Base-by-base conservation (phyloP, 768 basidiomycete species). In the Lactarius pseudohatsudake region DNA sequence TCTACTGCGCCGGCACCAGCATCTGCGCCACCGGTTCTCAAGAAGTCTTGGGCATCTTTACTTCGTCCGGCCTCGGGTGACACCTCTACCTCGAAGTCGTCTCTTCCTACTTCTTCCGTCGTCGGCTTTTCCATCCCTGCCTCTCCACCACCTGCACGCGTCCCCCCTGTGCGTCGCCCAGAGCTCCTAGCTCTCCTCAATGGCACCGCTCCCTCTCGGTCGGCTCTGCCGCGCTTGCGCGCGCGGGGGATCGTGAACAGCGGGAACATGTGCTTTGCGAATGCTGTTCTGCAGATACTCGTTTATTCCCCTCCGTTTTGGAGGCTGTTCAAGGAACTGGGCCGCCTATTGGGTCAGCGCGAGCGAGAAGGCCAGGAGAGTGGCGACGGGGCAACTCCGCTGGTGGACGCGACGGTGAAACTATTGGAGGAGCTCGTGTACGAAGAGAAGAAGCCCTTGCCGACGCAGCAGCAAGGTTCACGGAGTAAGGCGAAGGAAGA, bases 241-340 rank as follows among this genome's bases (percentile, higher is more conserved):
- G 86, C 92, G 0, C 82, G 96, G 16, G 96, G 96, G 5, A 78
- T 99, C 58, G 82, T 98, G 71, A 99, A 99, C 76, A 90, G 86
- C 2, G 96, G 96, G 0, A 99, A 99, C 77, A 89, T 98, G 88
- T 99, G 96, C 75, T 99, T 98, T 74, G 95, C 95, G 34, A 99
- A 98, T 72, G 87, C 94, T 0, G 91, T 98, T 28, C 79, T 99
- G 36, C 96, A 98, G 78, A 86, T 91, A 1, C 81, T 99, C 34
- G 84, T 96, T 0, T 96, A 94, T 76, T 94, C 90, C 71, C 82
- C 85, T n/a, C 92, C 91, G 1, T 98, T 98, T 76, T 87, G 88
- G 72, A 81, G 81, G 56, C 76, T 98, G 41, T 90, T 99, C 73
- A 79, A 77, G 26, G 88, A 91, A 68, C 79, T 98, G 2, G 89